phyloP scores from a whole-genome alignment of 2,329 filamentous ascomycete species.

The Colletotrichum higginsianum region DNA sequence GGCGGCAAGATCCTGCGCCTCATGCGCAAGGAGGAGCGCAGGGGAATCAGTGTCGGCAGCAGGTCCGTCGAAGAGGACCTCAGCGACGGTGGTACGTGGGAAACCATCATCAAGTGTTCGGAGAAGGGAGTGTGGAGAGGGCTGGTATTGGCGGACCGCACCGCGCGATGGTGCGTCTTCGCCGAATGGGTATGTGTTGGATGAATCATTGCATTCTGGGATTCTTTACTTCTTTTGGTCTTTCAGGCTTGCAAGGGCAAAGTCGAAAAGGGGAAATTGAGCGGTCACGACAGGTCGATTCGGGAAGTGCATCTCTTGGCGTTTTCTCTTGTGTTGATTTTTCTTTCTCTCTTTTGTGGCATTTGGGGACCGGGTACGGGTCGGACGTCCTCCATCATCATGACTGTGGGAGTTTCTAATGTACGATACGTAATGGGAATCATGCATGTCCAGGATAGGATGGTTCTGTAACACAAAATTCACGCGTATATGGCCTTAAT shows the following conservation, averaged over 20 bases:
- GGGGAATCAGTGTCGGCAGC: constrained; percentile 64
- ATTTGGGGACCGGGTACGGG: constrained; percentile 26
- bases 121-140: constrained; percentile 87
- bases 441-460: constrained; percentile 38
- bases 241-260: constrained; percentile 27
- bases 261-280: constrained; percentile 29
- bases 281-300: constrained; percentile 24
- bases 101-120: constrained; percentile 92
- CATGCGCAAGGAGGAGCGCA: constrained; percentile 83
- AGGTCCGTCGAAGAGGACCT: constrained; percentile 67
- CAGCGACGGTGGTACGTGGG: constrained; percentile 84
- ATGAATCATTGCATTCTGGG: constrained; percentile 27
- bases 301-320: constrained; percentile 41
- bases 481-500: constrained; percentile 40
- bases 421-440: constrained; percentile 43
- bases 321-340: constrained; percentile 33
- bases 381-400: constrained; percentile 8
- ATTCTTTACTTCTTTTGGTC: constrained; percentile 24
- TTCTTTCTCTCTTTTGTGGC: constrained; percentile 14
- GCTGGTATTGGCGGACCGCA: constrained; percentile 85
- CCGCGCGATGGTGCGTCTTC: constrained; percentile 92
- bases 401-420: constrained; percentile 38
- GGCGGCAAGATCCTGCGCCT: constrained; percentile 93
- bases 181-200: constrained; percentile 81
- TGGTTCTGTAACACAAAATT: constrained; percentile 41